These are phyloP conservation scores for Dothidotthia symphoricarpi DNA, from an alignment of 2,329 filamentous ascomycete species.

Conservation along the genomic window DNA sequence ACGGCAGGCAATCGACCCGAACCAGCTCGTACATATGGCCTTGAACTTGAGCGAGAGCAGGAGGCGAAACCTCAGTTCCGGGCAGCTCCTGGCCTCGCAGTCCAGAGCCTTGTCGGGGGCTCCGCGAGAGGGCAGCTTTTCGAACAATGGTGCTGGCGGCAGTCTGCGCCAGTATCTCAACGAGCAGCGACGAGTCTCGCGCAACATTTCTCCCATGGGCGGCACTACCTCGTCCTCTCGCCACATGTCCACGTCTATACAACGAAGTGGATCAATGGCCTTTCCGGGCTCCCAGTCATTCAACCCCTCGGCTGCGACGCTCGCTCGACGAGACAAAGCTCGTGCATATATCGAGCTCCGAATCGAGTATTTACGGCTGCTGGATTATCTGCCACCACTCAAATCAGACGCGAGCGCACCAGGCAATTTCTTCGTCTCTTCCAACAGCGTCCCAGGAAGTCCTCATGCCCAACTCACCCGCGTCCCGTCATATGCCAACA, in stretches of 20 bases:
- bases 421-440: conserved; percentile 43
- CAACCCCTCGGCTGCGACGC: conserved; percentile 74
- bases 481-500: conserved; percentile 38
- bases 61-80: conserved; percentile 60
- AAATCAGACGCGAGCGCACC: conserved; percentile 48
- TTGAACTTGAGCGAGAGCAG: conserved; percentile 82
- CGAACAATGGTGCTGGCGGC: conserved; percentile 49
- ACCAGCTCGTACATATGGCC: conserved; percentile 90
- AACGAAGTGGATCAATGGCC: conserved; percentile 25
- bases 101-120: conserved; percentile 49
- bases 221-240: conserved; percentile 31
- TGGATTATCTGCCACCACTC: conserved; percentile 76
- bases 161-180: conserved; percentile 69
- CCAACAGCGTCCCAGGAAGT: conserved; percentile 45
- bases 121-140: conserved; percentile 41
- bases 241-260: conserved; percentile 30
- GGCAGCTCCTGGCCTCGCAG: conserved; percentile 53
- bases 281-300: conserved; percentile 46
- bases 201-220: conserved; percentile 60
- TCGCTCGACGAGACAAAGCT: conserved; percentile 79
- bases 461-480: conserved; percentile 42
- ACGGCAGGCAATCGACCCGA: conserved; percentile 69
- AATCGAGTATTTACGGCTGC: conserved; percentile 75
- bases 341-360: conserved; percentile 83
- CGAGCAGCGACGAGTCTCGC: conserved; percentile 64